phyloP scores from a whole-genome alignment of 345 rosid genomes.

The Fremontodendron californicum region DNA sequence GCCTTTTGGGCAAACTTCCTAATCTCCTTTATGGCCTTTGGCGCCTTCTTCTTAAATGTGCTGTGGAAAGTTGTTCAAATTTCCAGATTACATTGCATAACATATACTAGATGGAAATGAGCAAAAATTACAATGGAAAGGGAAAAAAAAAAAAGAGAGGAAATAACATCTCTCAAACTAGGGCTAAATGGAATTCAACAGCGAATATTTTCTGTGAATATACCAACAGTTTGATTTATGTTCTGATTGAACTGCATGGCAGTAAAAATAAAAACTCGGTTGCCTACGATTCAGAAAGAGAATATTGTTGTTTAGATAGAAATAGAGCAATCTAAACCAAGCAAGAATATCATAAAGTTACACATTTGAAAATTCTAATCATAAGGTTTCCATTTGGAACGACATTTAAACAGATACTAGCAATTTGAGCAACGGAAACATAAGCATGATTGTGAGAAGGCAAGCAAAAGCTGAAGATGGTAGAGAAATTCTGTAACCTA shows the following conservation, averaged over 20 bases:
- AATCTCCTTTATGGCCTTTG: constrained; percentile 78
- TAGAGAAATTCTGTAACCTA: neutral
- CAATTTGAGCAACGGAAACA: too few relatives aligned
- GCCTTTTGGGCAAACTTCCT: constrained; percentile 80
- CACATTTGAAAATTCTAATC: neutral
- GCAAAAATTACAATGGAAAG: neutral
- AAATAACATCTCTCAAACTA: neutral
- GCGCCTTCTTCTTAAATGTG: constrained; percentile 90
- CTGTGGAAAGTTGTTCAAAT: constrained; percentile 23
- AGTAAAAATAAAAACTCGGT: neutral
- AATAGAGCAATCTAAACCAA: neutral
- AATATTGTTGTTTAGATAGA: neutral
- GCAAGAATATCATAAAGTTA: too few relatives aligned
- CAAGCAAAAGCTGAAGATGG: neutral
- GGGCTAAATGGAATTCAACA: neutral
- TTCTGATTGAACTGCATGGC: neutral
- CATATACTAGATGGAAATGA: neutral
- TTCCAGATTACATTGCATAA: neutral
- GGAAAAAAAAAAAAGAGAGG: too few relatives aligned
- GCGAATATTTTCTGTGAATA: too few relatives aligned
- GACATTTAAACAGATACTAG: too few relatives aligned
- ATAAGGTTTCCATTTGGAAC: too few relatives aligned
- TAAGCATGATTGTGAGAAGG: too few relatives aligned
- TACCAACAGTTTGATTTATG: too few relatives aligned
- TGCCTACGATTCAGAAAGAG: neutral